phyloP scores from a whole-genome alignment of 1,284 basidiomycete species.

The Paramarasmius palmivorus region DNA sequence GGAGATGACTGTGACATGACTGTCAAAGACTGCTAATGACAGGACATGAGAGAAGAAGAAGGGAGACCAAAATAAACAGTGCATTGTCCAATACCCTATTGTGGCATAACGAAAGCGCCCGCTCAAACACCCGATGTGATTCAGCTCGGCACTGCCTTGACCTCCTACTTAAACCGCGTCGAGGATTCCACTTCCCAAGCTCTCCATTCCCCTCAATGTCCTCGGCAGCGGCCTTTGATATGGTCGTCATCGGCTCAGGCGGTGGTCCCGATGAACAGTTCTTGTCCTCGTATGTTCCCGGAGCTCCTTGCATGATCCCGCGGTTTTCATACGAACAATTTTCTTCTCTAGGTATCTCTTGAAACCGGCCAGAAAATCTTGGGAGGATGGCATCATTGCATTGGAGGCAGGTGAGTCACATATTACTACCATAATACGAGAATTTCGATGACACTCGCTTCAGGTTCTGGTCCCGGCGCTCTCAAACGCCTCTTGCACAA shows the following conservation, averaged over 20 bases:
- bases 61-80: too few relatives aligned
- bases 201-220: conserved; percentile 8
- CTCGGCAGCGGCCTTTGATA: conserved; percentile 48
- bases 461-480: conserved; percentile 74
- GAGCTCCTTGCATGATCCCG: conserved; percentile 8
- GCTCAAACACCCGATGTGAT: too few relatives aligned
- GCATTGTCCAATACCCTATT: too few relatives aligned
- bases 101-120: too few relatives aligned
- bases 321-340: conserved; percentile 12
- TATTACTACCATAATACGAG: background rate
- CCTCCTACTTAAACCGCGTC: background rate
- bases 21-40: background rate
- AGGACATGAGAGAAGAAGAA: too few relatives aligned
- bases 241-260: conserved; percentile 75
- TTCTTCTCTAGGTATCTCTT: conserved; percentile 60
- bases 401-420: conserved; percentile 68
- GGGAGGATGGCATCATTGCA: conserved; percentile 71
- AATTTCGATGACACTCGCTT: conserved; percentile 5
- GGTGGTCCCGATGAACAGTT: conserved; percentile 78
- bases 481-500: conserved; percentile 52
- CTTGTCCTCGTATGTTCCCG: conserved; percentile 61
- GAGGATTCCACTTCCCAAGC: background rate
- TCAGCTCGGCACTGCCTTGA: background rate
- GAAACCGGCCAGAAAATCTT: conserved; percentile 55
- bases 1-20: background rate